A percentile compares a stretch with the other conserved stretches of the same genome.
These are phyloP conservation scores for Colletotrichum orchidophilum DNA, from an alignment of 2,329 filamentous ascomycete genomes.

Conservation along the genomic window DNA sequence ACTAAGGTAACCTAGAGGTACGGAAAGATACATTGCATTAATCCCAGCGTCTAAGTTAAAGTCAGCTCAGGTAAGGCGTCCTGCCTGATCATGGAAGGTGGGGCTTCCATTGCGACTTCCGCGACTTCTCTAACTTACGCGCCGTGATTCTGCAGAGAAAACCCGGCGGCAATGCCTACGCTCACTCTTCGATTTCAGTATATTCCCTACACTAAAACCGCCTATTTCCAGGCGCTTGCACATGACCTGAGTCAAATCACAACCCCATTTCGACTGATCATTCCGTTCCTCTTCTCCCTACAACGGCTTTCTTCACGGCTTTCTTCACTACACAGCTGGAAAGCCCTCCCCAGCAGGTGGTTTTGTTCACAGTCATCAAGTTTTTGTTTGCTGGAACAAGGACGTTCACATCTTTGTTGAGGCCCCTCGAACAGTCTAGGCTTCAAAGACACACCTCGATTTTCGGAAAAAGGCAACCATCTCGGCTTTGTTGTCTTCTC, in stretches of 20 bases:
- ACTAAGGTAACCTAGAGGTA: neutral
- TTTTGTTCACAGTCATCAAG: neutral
- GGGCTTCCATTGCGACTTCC: neutral
- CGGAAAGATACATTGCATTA: neutral
- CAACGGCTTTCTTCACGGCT: neutral
- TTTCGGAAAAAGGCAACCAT: neutral
- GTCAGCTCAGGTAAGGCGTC: neutral
- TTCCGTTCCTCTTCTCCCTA: neutral
- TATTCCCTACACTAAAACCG: neutral
- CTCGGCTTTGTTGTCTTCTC: neutral
- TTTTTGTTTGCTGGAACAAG: neutral
- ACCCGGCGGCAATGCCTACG: neutral
- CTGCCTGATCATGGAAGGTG: slow-evolving; percentile 3
- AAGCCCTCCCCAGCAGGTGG: neutral
- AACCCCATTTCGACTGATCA: too few species aligned
- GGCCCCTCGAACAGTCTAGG: neutral
- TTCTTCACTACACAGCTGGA: neutral
- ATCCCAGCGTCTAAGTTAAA: neutral
- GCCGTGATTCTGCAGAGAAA: neutral
- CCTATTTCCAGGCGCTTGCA: neutral
- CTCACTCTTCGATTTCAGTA: neutral
- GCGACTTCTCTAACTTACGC: slow-evolving; percentile 1
- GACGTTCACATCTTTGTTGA: neutral
- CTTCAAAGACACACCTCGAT: neutral
- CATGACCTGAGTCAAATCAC: too few species aligned